Base-by-base conservation (phyloP, 2,329 filamentous ascomycete genomes). In the Aureobasidium sp. region DNA sequence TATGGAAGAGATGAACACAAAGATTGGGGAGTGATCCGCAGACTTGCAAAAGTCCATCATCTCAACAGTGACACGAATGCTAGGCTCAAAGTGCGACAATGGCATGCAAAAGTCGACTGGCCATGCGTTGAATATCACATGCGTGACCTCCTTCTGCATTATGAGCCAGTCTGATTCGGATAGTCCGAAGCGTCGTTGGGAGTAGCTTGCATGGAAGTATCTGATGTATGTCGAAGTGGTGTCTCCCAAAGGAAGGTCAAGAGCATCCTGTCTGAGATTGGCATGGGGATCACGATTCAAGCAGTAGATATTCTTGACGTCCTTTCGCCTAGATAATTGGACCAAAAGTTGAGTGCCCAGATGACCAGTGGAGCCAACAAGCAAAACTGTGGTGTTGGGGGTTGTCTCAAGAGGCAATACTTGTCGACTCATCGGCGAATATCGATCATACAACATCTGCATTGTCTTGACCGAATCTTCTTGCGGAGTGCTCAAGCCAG, bases 1-100 rank as follows among this genome's bases (percentile, higher is more conserved):
- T 48, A 76, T 72, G 9, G 71, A 72, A 1, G 72, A 75, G 59
- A 76, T 71, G 68, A 75, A 76, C 60, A 70, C 62, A 33, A 76
- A 69, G 17, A 69, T 64, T 0, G 70, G 62, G 14, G 63, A 63
- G n/a, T 66, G 64, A 19, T 68, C 68, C 9, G 66, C 65, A 57
- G 33, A 42, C 31, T 35, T 27, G 42, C 54, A 58, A 3, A 58
- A 19, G 19, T 35, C 24, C 27, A 35, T 35, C 8, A 58, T 14
- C 6, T 47, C 27, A 17, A 8, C 19, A 1, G 42, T 37, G 24
- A 40, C 3, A 15, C 29, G 22, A 24, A 72, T 67, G 60, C 71
- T 67, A 27, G 67, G 65, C 11, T 63, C 60, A 58, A 72, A 70
- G 57, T 68, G 73, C 8, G 68, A 69, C 22, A 74, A 66, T 1